Conservation (phyloP, 2,329 filamentous ascomycete species). For the Zopfia rhizophila region DNA sequence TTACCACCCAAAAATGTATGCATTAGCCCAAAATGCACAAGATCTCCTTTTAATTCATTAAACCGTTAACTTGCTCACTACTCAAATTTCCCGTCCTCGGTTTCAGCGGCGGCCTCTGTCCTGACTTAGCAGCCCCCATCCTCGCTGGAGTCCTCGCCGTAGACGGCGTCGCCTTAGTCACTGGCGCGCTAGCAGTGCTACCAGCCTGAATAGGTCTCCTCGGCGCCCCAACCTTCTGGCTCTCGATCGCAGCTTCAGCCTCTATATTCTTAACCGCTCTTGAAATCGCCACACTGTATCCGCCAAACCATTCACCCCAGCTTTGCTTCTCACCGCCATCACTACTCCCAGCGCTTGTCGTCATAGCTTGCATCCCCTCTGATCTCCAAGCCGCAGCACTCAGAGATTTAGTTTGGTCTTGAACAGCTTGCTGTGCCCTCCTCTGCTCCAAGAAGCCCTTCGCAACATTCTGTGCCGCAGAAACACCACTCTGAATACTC, state of each 20-base stretch:
- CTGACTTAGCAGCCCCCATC: conserved; percentile 11
- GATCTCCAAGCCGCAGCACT: background rate
- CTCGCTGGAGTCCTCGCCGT: background rate
- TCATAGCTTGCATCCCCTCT: background rate
- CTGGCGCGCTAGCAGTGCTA: conserved; percentile 12
- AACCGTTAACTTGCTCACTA: conserved; percentile 36
- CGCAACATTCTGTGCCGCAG: conserved; percentile 47
- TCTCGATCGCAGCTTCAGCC: conserved; percentile 48
- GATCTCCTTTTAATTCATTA: conserved; percentile 38
- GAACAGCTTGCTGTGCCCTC: conserved; percentile 28
- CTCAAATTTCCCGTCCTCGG: conserved; percentile 30
- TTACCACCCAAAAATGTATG: too few relatives aligned
- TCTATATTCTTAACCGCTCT: conserved; percentile 49
- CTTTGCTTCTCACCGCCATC: conserved; percentile 32
- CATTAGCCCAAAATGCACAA: too few relatives aligned
- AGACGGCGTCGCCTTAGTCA: conserved; percentile 13
- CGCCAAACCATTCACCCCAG: conserved; percentile 52
- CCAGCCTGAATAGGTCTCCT: conserved; percentile 3
- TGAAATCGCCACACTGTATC: conserved; percentile 49
- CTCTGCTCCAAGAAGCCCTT: conserved; percentile 43
- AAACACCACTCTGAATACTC: conserved; percentile 46
- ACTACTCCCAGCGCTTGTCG: background rate
- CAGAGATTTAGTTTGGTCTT: conserved; percentile 7
- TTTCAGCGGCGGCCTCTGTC: conserved; percentile 24
- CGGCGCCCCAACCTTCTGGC: conserved; percentile 22